Evolutionary conservation across 192 early-diverging fungal species (phyloP).

Genomic region (Coemansia sp.): DNA sequence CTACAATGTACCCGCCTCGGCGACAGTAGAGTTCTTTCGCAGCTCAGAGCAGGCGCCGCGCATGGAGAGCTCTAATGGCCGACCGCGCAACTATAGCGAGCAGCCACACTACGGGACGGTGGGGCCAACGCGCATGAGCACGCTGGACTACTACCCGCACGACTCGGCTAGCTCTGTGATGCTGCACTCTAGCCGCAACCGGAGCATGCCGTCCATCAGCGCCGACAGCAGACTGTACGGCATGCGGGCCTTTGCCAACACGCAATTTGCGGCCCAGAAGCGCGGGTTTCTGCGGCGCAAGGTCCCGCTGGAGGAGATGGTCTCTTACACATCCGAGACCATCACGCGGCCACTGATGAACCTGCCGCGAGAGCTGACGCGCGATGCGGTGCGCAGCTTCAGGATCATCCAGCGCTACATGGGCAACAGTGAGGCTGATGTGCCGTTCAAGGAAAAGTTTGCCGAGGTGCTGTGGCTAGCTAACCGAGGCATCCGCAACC

Average conservation of each 20-base stretch:
- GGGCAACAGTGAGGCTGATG: conserved; percentile 59
- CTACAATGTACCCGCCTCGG: conserved; percentile 41
- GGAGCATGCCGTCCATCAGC: conserved; percentile 72
- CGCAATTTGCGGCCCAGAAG: conserved; percentile 88
- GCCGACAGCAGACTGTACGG: conserved; percentile 46
- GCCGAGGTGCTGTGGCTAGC: conserved; percentile 75
- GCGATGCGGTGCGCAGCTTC: conserved; percentile 85
- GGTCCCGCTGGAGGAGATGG: conserved; percentile 88
- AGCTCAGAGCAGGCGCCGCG: conserved; percentile 21
- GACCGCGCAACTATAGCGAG: conserved; percentile 33
- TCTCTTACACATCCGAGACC: conserved; percentile 65
- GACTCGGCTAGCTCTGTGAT: conserved; percentile 19
- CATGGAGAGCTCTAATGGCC: not conserved
- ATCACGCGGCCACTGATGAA: conserved; percentile 78
- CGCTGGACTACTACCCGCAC: conserved; percentile 26
- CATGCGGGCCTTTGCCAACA: conserved; percentile 80
- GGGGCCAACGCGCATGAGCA: conserved; percentile 27
- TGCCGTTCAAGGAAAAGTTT: conserved; percentile 36
- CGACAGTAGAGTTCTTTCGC: conserved; percentile 27
- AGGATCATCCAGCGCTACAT: conserved; percentile 81
- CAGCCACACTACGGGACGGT: not conserved
- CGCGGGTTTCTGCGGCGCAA: conserved; percentile 78
- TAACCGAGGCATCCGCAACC: conserved; percentile 71
- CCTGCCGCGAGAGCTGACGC: conserved; percentile 75
- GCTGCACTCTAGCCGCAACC: conserved; percentile 56